Percentiles rank a stretch among this genome's conserved stretches.
Evolutionary conservation across 148 eudicot genomes (phyloP).

Genomic region (Rhododendron griersonianum): DNA sequence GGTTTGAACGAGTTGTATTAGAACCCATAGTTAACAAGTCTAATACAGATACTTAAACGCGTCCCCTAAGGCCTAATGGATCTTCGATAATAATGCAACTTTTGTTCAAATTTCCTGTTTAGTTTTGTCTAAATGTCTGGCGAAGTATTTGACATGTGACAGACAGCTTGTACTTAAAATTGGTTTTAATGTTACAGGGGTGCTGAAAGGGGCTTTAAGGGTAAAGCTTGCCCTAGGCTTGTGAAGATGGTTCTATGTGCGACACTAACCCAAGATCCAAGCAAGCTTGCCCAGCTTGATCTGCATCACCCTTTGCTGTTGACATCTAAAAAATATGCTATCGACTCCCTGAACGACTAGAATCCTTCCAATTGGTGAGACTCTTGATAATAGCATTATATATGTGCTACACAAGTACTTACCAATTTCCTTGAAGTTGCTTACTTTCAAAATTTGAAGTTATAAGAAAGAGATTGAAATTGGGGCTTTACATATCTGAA

Average conservation of each 20-base stretch:
- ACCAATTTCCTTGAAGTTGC: too few relatives aligned
- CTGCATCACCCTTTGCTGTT: constrained; percentile 84
- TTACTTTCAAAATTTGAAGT: too few relatives aligned
- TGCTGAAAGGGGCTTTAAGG: constrained; percentile 77
- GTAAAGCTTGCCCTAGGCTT: constrained; percentile 69
- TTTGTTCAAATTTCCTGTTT: too few relatives aligned
- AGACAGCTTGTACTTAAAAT: neutral
- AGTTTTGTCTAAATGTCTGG: too few relatives aligned
- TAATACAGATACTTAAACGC: too few relatives aligned
- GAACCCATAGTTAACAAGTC: too few relatives aligned
- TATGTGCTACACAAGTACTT: neutral
- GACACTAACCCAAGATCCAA: constrained; percentile 82
- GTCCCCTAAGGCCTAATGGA: too few relatives aligned
- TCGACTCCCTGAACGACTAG: constrained; percentile 64
- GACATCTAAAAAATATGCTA: constrained; percentile 63
- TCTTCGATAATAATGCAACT: too few relatives aligned
- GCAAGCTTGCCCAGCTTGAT: constrained; percentile 83
- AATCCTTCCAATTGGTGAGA: constrained; percentile 70
- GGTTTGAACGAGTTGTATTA: too few relatives aligned
- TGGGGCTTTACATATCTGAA: too few relatives aligned
- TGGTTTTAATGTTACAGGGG: constrained; percentile 49
- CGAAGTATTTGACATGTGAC: too few relatives aligned
- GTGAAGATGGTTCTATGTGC: constrained; percentile 89
- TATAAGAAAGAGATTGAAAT: too few relatives aligned
- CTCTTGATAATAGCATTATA: neutral